Base-by-base conservation (phyloP, 257 asterid species). In the Primulina eburnea region DNA sequence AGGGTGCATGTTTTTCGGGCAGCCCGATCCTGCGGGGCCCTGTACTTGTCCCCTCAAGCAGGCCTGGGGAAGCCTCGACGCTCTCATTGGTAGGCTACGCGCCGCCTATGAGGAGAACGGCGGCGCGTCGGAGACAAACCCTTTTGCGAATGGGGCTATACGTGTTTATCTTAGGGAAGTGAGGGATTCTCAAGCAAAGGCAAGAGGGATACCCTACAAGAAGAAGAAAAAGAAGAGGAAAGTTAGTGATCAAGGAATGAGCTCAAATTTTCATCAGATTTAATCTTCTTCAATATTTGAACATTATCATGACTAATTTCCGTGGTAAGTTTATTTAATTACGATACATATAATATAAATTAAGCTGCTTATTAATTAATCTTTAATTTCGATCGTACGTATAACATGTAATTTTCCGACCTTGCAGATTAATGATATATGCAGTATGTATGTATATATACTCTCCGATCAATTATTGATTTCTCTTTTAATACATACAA, bases 51-150 rank as follows among this genome's bases (percentile, higher is more conserved):
- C 96, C 0, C 75, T 83, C 0, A 79, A 84, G 47, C 98, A 92
- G 81, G 98, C 98, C 10, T 90, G 97, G 97, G 97, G 97, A 32
- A 90, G 97, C 84, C 82, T 90, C 6, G 96, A 90, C 6, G 96
- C 96, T 0, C 91, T 88, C 64, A 82, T 89, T 30, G 96, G 95
- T 2, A 78, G 97, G 2, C 97, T 92, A 7, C 65, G 97, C 29
- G 97, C 96, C 0, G 97, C 96, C 12, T 89, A 82, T 18, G 98
- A 92, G 77, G 98, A 92, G 75, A 82, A 89, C 76, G 98, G 98
- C 1, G 95, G 96, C 2, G 67, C 75, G 18, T 83, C 88, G 6
- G 96, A 86, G 78, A 82, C 80, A 0, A 92, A 92, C 87, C 98
- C 98, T 17, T 92, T 92, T 10, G 98, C 96, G 0, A 83, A 86